These are phyloP conservation scores for Tylopilus felleus DNA, from an alignment of 768 basidiomycete genomes.

Conservation along the genomic window DNA sequence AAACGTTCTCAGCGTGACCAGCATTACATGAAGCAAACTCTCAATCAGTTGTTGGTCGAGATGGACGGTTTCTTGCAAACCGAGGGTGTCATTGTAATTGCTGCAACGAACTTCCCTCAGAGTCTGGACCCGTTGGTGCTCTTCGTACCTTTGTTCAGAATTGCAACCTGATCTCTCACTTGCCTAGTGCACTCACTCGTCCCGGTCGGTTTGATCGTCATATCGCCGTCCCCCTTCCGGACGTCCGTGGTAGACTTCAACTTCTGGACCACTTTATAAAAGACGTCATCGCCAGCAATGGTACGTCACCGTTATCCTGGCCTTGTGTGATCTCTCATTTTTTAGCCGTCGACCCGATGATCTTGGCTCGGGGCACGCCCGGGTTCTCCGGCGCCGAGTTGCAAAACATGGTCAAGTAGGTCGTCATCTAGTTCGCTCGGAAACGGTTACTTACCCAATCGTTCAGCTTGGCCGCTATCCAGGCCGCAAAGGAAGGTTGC, in stretches of 20 bases:
- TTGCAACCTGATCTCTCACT: slow-evolving; percentile 11
- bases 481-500: slow-evolving; percentile 84
- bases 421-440: slow-evolving; percentile 9
- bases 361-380: slow-evolving; percentile 90
- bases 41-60: slow-evolving; percentile 95
- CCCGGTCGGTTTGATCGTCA: slow-evolving; percentile 96
- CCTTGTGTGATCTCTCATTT: neutral
- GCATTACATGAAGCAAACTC: slow-evolving; percentile 88
- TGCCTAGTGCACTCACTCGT: slow-evolving; percentile 79
- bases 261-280: slow-evolving; percentile 91
- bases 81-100: slow-evolving; percentile 94
- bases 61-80: slow-evolving; percentile 95
- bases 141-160: neutral
- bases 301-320: slow-evolving; percentile 33
- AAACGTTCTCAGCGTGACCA: slow-evolving; percentile 82
- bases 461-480: slow-evolving; percentile 82
- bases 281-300: slow-evolving; percentile 60
- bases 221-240: slow-evolving; percentile 91
- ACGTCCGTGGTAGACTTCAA: slow-evolving; percentile 89
- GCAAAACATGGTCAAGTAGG: slow-evolving; percentile 94
- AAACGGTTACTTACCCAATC: neutral
- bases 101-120: slow-evolving; percentile 97
- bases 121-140: slow-evolving; percentile 78
- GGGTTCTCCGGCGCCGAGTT: slow-evolving; percentile 97
- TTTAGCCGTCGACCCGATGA: slow-evolving; percentile 76